phyloP scores from a whole-genome alignment of 2,329 filamentous ascomycete genomes.

The Zymoseptoria brevis region DNA sequence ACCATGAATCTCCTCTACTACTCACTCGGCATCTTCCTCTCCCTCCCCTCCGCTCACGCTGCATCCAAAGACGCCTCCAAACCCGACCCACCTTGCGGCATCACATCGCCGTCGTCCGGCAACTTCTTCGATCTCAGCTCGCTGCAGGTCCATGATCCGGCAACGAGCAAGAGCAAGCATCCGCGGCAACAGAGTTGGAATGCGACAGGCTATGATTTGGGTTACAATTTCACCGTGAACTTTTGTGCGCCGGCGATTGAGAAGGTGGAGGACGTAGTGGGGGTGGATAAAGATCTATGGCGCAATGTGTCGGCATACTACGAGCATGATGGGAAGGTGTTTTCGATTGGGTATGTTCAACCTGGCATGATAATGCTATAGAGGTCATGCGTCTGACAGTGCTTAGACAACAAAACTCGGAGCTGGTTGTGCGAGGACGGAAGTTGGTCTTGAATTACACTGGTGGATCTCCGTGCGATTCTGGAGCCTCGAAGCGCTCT shows the following conservation, averaged over 20 bases:
- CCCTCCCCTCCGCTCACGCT: slow-evolving; percentile 27
- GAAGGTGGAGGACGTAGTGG: slow-evolving; percentile 45
- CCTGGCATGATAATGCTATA: not conserved
- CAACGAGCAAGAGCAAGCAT: slow-evolving; percentile 40
- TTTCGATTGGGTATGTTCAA: slow-evolving; percentile 62
- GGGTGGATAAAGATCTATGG: slow-evolving; percentile 55
- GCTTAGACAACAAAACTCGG: slow-evolving; percentile 47
- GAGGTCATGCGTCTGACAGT: not conserved
- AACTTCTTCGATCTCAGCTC: slow-evolving; percentile 57
- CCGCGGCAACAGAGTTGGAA: slow-evolving; percentile 53
- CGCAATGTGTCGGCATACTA: slow-evolving; percentile 75
- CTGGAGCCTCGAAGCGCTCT: slow-evolving; percentile 23
- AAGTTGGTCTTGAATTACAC: slow-evolving; percentile 51
- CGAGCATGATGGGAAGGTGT: slow-evolving; percentile 54
- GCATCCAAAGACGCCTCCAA: slow-evolving; percentile 23
- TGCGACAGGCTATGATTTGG: slow-evolving; percentile 67
- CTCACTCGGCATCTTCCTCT: slow-evolving; percentile 27
- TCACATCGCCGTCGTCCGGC: slow-evolving; percentile 52
- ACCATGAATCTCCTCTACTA: slow-evolving; percentile 30
- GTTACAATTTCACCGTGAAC: slow-evolving; percentile 75
- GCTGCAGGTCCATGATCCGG: slow-evolving; percentile 46
- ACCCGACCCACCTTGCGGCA: slow-evolving; percentile 50
- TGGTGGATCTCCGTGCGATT: slow-evolving; percentile 41
- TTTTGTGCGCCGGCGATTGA: slow-evolving; percentile 71
- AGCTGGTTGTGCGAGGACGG: slow-evolving; percentile 54